phyloP scores from a whole-genome alignment of 164 flowering plant species.

The Protea cynaroides region DNA sequence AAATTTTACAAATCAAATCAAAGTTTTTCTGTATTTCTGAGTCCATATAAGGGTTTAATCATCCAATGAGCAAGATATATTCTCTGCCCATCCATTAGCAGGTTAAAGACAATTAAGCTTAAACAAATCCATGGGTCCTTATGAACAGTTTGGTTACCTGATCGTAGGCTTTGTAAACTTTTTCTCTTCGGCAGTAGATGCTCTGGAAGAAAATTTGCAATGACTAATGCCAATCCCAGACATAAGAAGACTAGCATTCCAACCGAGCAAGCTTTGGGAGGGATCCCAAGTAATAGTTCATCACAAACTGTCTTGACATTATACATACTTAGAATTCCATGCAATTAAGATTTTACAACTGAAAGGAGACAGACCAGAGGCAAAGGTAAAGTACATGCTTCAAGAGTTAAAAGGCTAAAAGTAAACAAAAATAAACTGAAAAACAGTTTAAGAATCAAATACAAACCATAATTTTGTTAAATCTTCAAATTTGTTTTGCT shows the following conservation, averaged over 20 bases:
- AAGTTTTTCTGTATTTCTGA: background rate
- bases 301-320: too few relatives aligned
- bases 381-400: too few relatives aligned
- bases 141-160: background rate
- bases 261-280: too few relatives aligned
- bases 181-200: constrained; percentile 33
- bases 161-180: constrained; percentile 1
- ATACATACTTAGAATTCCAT: too few relatives aligned
- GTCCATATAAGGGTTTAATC: background rate
- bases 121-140: constrained; percentile 5
- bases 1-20: too few relatives aligned
- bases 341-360: background rate
- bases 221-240: constrained; percentile 45
- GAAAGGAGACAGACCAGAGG: too few relatives aligned
- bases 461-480: too few relatives aligned
- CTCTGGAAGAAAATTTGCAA: constrained; percentile 61
- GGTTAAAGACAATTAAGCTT: background rate
- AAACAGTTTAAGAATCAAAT: too few relatives aligned
- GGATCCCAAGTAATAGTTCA: too few relatives aligned
- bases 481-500: too few relatives aligned
- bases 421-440: too few relatives aligned
- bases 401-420: too few relatives aligned
- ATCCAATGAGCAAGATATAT: background rate
- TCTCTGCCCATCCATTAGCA: background rate
- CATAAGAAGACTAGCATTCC: constrained; percentile 40